phyloP scores from a whole-genome alignment of 148 eudicot species.

The Rhododendron williamsianum region DNA sequence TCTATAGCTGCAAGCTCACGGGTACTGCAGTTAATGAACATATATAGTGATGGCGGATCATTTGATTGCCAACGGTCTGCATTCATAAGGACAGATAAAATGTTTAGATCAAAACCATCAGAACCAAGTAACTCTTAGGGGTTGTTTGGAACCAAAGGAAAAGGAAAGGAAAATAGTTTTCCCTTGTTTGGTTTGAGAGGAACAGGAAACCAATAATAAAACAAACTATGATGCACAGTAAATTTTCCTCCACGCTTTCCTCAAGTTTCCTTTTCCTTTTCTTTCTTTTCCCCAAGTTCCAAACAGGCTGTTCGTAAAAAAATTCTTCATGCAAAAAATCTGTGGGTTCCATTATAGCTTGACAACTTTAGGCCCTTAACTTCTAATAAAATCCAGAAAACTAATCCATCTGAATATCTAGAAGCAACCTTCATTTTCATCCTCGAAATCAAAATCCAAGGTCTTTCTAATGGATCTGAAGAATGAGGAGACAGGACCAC shows the following conservation, averaged over 20 bases:
- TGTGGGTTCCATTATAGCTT: background rate
- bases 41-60: slow-evolving; percentile 67
- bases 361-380: background rate
- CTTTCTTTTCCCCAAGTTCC: background rate
- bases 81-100: slow-evolving; percentile 10
- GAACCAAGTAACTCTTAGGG: background rate
- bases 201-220: background rate
- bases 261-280: background rate
- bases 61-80: slow-evolving; percentile 87
- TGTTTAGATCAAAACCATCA: slow-evolving; percentile 3
- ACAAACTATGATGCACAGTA: background rate
- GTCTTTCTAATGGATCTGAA: slow-evolving; percentile 82
- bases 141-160: background rate
- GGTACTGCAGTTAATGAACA: slow-evolving; percentile 83
- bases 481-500: slow-evolving; percentile 54
- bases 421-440: slow-evolving; percentile 84
- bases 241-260: background rate
- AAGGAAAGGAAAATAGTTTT: too few species aligned
- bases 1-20: slow-evolving; percentile 79
- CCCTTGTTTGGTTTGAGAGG: background rate
- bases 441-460: slow-evolving; percentile 96
- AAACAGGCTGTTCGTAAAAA: background rate
- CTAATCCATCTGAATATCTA: background rate
- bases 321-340: background rate
- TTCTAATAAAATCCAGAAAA: slow-evolving; percentile 8